Base-by-base conservation (phyloP, 257 asterid species). In the Rhazya stricta region DNA sequence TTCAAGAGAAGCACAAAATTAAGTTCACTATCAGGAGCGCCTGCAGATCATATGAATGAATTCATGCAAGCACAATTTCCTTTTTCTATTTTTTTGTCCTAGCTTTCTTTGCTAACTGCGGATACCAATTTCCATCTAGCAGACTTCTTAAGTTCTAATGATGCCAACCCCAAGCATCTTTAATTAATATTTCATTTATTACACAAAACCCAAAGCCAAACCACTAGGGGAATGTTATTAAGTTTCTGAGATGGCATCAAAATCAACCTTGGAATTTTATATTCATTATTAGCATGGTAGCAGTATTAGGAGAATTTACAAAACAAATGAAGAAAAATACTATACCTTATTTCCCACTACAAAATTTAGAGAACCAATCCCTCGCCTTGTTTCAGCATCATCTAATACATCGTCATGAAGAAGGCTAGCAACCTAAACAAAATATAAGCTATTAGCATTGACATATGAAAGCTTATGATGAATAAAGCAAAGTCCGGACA, bases 361-460 rank as follows among this genome's bases (percentile, higher is more conserved):
- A 79, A 71, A 89, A 79, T 95, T 95, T 80, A 92, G 79, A 25
- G 99, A 92, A 78, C 91, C 90, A 48, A 95, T 84, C 58, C 99
- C 99, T 45, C 98, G 84, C 83, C 98, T 89, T 23, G 97, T 91
- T 72, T 92, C 97, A 73, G 99, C 99, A 81, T 95, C 99, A 88
- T 92, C 99, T 86, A 95, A 81, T 79, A 95, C 97, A 62, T 95
- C 99, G 83, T 95, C 99, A 81, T 95, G 99, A 73, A 95, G 99
- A 85, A 95, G 96, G 86, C 99, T 95, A 48, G 99, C 98, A 77
- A 95, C 98, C 98, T 95, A 82, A 43, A 43, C 41, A 71, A 34
- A 57, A 75, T 72, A 60, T 46, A 78, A 39, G 43, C 32, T 61
- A 71, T 79, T 43, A 82, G 71, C 62, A 54, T 36, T 53, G 16